phyloP scores from a whole-genome alignment of 371 early-diverging fungal genomes.

The Basidiobolus meristosporus region DNA sequence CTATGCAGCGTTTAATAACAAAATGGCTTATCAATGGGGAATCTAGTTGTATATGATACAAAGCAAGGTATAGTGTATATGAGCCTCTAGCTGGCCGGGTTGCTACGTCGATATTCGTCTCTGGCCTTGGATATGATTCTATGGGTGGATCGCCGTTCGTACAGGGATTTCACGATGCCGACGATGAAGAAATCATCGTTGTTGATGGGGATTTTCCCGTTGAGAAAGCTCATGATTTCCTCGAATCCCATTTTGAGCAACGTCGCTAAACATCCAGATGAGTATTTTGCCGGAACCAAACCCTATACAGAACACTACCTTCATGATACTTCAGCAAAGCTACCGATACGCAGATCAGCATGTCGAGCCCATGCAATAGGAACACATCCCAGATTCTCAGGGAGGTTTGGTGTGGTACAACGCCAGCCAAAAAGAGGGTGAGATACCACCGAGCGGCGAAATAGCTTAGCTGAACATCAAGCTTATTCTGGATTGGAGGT shows the following conservation, averaged over 20 bases:
- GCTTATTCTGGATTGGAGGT: slow-evolving; percentile 10
- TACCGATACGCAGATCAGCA: slow-evolving; percentile 30
- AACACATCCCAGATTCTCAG: slow-evolving; percentile 39
- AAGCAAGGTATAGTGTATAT: too few species aligned
- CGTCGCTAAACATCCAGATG: background rate
- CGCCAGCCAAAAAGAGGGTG: slow-evolving; percentile 34
- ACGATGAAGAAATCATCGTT: background rate
- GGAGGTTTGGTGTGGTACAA: slow-evolving; percentile 28
- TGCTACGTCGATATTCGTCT: too few species aligned
- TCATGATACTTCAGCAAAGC: slow-evolving; percentile 26
- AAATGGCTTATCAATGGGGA: too few species aligned
- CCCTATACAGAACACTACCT: slow-evolving; percentile 11
- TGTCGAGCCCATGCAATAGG: slow-evolving; percentile 29
- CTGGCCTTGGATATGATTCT: too few species aligned
- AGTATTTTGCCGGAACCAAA: background rate
- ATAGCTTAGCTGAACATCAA: slow-evolving; percentile 22
- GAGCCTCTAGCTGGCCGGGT: too few species aligned
- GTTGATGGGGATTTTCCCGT: background rate
- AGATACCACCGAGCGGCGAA: slow-evolving; percentile 46
- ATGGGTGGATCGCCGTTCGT: too few species aligned
- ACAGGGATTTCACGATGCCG: background rate
- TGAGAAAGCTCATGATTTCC: background rate
- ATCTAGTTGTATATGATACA: too few species aligned
- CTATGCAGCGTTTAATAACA: too few species aligned
- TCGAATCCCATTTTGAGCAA: background rate